Evolutionary conservation across 73 alveolate genomes (phyloP), one percentile per base, ranked within the genome.

Genomic region (Tetrahymena elliotti): DNA sequence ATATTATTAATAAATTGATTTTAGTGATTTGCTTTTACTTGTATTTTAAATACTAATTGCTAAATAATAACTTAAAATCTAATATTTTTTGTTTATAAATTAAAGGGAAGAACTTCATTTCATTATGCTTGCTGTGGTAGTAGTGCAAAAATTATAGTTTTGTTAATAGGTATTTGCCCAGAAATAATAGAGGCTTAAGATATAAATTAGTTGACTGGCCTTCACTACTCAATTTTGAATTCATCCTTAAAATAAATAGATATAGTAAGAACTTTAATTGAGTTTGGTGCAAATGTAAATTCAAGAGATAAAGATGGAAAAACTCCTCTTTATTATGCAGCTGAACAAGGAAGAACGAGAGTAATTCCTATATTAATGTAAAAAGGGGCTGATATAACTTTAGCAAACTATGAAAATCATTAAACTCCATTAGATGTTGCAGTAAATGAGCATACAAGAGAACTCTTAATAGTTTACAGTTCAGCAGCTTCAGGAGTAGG

Each of bases 401-500:
- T 95, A 35, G 92, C 96, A 18, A 96, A 95, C 39, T 97, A 97
- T 83, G 94, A 93, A 11, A 33, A 93, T 22, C 92, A 96, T 41
- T 95, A 96, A 93, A 97, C 99, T 22, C 97, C 99, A 24, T 83
- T 97, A 6, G 98, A 97, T 41, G 83, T 96, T 8, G 99, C 99
- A 10, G 93, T 96, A 12, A 94, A 95, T 94, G 99, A 97, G 16
- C 52, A 84, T 22, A 94, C 94, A 24, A 84, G 84, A 83, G 94
- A 84, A 53, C 82, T 40, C 1, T 38, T 93, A 15, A 93, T 93
- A 33, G 95, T 93, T 47, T 93, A 93, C 31, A 93, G 93, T 47
- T 93, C 95, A 24, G 39, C 95, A n/a, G 68, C 95, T 38, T 38
- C 88, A 68, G 88, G 88, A 27, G 88, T 93, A 34, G 84, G 84